phyloP scores from a whole-genome alignment of 2,329 filamentous ascomycete genomes.

The Lachnum nothofagi region DNA sequence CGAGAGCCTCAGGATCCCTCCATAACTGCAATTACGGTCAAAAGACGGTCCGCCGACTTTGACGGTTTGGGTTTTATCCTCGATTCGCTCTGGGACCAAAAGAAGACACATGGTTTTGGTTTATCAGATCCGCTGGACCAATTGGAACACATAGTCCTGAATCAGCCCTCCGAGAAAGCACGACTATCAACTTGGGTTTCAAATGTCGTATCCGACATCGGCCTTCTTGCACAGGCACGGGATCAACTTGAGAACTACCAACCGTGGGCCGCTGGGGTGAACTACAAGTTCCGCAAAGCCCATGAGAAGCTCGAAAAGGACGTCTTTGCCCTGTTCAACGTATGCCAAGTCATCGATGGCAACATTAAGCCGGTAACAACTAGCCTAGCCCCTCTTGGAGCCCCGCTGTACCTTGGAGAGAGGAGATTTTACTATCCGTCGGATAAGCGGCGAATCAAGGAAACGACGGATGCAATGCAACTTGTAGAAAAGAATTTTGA shows the following conservation, averaged over 20 bases:
- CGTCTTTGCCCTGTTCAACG: no score
- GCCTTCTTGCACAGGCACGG: constrained; percentile 1
- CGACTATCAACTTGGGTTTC: constrained; percentile 8
- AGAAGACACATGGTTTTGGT: constrained; percentile 1
- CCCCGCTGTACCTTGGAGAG: constrained; percentile 2
- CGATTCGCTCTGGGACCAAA: constrained; percentile 9
- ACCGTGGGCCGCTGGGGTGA: constrained; percentile 12
- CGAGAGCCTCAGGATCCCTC: constrained; percentile 30
- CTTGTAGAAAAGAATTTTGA: constrained; percentile 1
- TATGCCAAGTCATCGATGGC: no score
- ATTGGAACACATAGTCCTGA: constrained; percentile 6
- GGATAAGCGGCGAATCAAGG: constrained; percentile 31
- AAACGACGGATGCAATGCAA: constrained; percentile 1
- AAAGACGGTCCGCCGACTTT: no score
- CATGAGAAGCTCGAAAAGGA: not conserved
- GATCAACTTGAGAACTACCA: constrained; percentile 12
- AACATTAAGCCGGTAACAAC: not conserved
- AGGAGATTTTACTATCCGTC: constrained; percentile 37
- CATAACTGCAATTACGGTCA: no score
- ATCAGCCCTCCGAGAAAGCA: constrained; percentile 3
- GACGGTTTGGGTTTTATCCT: no score
- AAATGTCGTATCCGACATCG: constrained; percentile 1
- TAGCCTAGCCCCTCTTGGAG: not conserved
- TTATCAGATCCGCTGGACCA: constrained; percentile 7
- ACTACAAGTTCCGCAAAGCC: not conserved